Conservation (phyloP, 345 rosid genomes). For the Arabidopsis thaliana region TAIR10.1 NC_003070.9:1748001-1748500, state of each 20-base stretch:
- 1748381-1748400: slow-evolving; percentile 23
- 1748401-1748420: neutral
- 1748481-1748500: slow-evolving; percentile 87
- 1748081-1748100: neutral
- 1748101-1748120: neutral
- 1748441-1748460: slow-evolving; percentile 59
- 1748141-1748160: neutral
- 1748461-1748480: slow-evolving; percentile 83
- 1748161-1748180: slow-evolving; percentile 13
- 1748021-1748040: neutral
- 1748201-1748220: neutral
- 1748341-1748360: slow-evolving; percentile 8
- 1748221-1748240: neutral
- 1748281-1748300: slow-evolving; percentile 38
- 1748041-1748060: neutral
- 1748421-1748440: neutral
- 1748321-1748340: slow-evolving; percentile 46
- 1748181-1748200: neutral
- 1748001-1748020: neutral
- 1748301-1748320: slow-evolving; percentile 63
- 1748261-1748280: neutral
- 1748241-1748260: neutral
- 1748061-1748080: slow-evolving; percentile 4
- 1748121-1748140: too few species aligned
- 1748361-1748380: slow-evolving; percentile 13